Evolutionary conservation across 2,329 filamentous ascomycete genomes (phyloP), one percentile per base, ranked within the genome.

Genomic region (Clarireedia monteithiana): DNA sequence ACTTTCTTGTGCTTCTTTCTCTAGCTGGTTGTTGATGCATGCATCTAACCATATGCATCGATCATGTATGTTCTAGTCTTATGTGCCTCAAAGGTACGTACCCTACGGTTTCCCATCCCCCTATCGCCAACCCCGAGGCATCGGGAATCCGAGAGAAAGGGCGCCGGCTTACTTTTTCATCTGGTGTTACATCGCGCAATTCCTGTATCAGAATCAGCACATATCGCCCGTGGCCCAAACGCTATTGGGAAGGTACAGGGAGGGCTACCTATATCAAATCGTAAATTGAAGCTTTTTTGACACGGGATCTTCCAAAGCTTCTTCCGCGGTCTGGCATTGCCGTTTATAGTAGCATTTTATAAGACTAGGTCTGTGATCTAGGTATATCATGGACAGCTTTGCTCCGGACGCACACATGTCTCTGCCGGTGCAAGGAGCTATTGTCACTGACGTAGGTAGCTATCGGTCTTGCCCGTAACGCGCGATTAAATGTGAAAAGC

Each of bases 61-160:
- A 49, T 40, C 52, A 54, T 49, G 36, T 36, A 55, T 12, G 17
- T 26, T 27, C 5, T 30, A 30, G 27, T 30, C 7, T 30, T 30
- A 30, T 30, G 27, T 30, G 10, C 27, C 27, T 30, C 27, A 30
- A 30, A 30, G 27, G 27, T 10, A 30, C 27, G 10, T 30, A 30
- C 27, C 44, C 14, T 15, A 7, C 39, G 7, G 15, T 14, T 42
- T 20, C 17, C 42, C 42, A 10, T 12, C 12, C 20, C 42, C n/a
- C 23, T 24, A 45, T 50, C 26, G 27, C 53, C 46, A 50, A 34
- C 46, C 5, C 53, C 46, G 47, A 55, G 53, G 47, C 38, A 26
- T 55, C 53, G 53, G 53, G 53, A 44, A 44, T 34, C 53, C 53
- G 46, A 55, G 53, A 14, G 23, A 42, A 36, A 50, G 45, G 53